Conservation (phyloP, 257 asterid species). For the Salvia rosmarinus region DNA sequence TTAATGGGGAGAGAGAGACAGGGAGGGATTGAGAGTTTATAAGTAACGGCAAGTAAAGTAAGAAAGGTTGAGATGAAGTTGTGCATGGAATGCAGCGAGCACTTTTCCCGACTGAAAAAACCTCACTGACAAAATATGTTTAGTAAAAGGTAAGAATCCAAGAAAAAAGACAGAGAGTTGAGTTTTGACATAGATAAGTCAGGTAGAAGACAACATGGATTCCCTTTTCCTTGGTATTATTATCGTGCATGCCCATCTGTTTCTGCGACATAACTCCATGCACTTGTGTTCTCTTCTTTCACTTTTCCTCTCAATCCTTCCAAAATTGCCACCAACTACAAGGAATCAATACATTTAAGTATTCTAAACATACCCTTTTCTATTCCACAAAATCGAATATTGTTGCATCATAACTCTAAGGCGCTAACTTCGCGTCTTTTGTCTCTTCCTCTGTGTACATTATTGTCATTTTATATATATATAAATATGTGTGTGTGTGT, state of each 20-base stretch:
- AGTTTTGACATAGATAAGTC: slow-evolving; percentile 48
- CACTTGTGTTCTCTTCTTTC: slow-evolving; percentile 55
- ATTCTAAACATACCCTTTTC: slow-evolving; percentile 46
- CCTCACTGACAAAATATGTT: slow-evolving; percentile 54
- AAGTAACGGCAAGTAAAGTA: no score
- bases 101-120: slow-evolving; percentile 36
- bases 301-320: slow-evolving; percentile 63
- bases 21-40: no score
- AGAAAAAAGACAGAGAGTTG: slow-evolving; percentile 39
- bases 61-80: no score
- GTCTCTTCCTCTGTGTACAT: slow-evolving; percentile 41
- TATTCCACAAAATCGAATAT: slow-evolving; percentile 57
- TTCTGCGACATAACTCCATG: slow-evolving; percentile 46
- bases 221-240: slow-evolving; percentile 65
- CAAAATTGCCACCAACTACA: slow-evolving; percentile 85
- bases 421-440: slow-evolving; percentile 47
- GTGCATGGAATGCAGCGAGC: no score
- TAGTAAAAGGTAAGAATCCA: slow-evolving; percentile 12
- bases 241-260: slow-evolving; percentile 29
- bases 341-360: slow-evolving; percentile 73
- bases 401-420: slow-evolving; percentile 52
- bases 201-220: slow-evolving; percentile 72
- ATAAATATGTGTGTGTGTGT: no score
- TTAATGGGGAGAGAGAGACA: slow-evolving; percentile 11
- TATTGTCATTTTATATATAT: slow-evolving; percentile 3